Conservation (phyloP, 2,329 filamentous ascomycete species). For the Cordyceps cateniannulata region DNA sequence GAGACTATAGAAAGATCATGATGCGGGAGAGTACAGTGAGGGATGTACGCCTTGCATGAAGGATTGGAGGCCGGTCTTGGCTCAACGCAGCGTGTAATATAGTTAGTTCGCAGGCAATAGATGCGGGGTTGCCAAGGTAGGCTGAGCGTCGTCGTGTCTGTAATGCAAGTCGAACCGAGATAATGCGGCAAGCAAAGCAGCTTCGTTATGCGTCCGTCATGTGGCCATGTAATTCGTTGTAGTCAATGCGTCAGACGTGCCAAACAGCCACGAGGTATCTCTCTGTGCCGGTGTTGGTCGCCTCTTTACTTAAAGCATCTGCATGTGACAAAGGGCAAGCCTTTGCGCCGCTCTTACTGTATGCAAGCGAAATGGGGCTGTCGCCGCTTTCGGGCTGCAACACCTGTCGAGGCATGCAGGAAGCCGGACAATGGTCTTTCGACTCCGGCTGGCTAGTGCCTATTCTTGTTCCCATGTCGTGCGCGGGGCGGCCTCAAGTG, state of each 20-base stretch:
- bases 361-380: neutral
- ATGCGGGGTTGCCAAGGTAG: neutral
- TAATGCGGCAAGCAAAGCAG: neutral
- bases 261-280: neutral
- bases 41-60: neutral
- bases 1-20: conserved; percentile 35
- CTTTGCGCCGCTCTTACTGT: neutral
- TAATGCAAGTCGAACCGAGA: neutral
- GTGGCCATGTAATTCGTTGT: neutral
- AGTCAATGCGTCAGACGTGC: neutral
- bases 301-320: neutral
- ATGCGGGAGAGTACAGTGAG: neutral
- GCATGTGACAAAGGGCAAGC: neutral
- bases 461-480: neutral
- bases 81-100: neutral
- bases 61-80: neutral
- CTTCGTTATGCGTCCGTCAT: neutral
- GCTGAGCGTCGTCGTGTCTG: neutral
- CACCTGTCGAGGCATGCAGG: too few relatives aligned
- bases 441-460: neutral
- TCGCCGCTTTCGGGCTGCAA: neutral
- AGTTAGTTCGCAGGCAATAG: neutral
- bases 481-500: too few relatives aligned
- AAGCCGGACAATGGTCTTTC: neutral
- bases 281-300: neutral